These are phyloP conservation scores for Acacia pycnantha DNA, from an alignment of 331 rosid species.

Conservation along the genomic window DNA sequence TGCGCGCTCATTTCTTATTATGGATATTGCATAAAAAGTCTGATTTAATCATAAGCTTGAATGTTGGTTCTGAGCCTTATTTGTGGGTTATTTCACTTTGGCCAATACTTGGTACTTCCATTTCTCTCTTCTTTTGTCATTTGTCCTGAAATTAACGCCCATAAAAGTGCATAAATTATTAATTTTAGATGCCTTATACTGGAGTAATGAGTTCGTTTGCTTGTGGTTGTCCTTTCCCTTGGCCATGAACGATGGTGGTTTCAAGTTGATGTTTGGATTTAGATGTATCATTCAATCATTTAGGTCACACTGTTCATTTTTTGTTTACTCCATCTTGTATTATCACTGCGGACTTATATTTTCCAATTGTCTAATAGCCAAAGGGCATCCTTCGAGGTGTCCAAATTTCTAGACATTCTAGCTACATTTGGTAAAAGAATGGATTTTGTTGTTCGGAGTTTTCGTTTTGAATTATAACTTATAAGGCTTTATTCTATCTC, in stretches of 20 bases:
- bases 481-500: neutral
- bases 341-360: neutral
- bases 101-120: neutral
- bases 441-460: conserved; percentile 1
- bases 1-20: neutral
- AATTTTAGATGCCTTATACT: neutral
- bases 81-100: neutral
- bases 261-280: neutral
- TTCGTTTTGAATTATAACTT: neutral
- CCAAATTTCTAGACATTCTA: neutral
- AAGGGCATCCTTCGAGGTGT: neutral
- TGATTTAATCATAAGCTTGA: neutral
- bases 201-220: neutral
- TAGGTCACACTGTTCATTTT: neutral
- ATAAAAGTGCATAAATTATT: neutral
- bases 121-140: neutral
- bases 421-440: neutral
- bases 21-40: neutral
- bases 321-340: conserved; percentile 9
- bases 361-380: neutral
- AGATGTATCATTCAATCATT: neutral
- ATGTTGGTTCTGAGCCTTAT: neutral
- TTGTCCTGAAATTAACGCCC: conserved; percentile 1
- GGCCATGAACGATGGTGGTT: neutral
- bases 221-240: conserved; percentile 6